Conservation (phyloP, 495 filamentous ascomycete genomes). For the Opeltia flavorubescens region DNA sequence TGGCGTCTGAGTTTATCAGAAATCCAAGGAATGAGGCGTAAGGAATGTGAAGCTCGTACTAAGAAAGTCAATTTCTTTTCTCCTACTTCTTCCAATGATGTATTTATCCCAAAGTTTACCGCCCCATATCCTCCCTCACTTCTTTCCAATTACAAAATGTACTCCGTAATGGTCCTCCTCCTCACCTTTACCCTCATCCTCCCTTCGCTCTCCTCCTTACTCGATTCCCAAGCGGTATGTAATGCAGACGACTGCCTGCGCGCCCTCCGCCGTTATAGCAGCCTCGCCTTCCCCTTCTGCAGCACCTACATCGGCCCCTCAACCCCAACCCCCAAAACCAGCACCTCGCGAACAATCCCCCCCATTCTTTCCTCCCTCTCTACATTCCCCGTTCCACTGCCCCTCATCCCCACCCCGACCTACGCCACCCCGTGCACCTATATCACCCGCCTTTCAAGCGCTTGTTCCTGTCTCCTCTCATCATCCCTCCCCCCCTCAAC, state of each 20-base stretch:
- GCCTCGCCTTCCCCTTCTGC: neutral
- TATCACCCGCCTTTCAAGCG: conserved; percentile 23
- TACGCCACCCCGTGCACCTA: conserved; percentile 16
- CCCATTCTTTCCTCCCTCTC: conserved; percentile 19
- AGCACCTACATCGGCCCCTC: neutral
- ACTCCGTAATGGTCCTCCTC: neutral
- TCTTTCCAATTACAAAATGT: no score
- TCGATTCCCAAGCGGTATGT: neutral
- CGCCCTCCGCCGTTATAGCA: neutral
- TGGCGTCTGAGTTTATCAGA: no score
- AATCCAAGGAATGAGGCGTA: no score
- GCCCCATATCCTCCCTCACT: no score
- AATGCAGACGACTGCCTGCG: neutral
- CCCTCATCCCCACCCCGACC: conserved; percentile 19
- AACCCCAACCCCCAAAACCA: neutral
- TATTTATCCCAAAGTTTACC: no score
- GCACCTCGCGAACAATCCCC: conserved; percentile 5
- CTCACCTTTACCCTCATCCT: neutral
- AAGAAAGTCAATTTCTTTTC: no score
- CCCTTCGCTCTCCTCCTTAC: neutral
- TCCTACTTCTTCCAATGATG: no score
- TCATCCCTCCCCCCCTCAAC: conserved; percentile 27
- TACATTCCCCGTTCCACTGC: conserved; percentile 19
- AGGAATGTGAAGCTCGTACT: no score
- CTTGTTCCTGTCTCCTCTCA: conserved; percentile 27